A percentile compares a stretch with the other conserved stretches of the same genome.
phyloP scores from a whole-genome alignment of 2,329 filamentous ascomycete species.

The Tolypocladium album region DNA sequence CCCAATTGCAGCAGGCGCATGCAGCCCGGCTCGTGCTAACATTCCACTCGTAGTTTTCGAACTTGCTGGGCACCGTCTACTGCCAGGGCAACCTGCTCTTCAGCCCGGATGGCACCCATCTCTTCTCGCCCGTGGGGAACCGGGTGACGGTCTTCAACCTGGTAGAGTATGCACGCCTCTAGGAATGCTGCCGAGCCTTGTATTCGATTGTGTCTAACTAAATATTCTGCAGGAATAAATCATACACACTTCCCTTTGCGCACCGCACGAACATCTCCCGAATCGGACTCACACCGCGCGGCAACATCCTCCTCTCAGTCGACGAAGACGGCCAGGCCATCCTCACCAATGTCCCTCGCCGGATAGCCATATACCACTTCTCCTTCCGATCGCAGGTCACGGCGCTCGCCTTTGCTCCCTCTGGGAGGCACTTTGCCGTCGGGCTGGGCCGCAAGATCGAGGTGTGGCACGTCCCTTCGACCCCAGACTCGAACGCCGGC shows the following conservation, averaged over 20 bases:
- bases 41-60: conserved; percentile 66
- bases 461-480: conserved; percentile 92
- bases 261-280: conserved; percentile 89
- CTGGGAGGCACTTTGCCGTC: conserved; percentile 82
- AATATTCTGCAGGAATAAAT: conserved; percentile 57
- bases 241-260: conserved; percentile 76
- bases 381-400: conserved; percentile 81
- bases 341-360: conserved; percentile 77
- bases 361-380: conserved; percentile 86
- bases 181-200: background rate
- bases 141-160: conserved; percentile 92
- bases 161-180: conserved; percentile 57
- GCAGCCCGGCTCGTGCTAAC: background rate
- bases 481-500: conserved; percentile 65
- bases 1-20: background rate
- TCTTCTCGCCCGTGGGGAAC: conserved; percentile 95
- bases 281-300: conserved; percentile 78
- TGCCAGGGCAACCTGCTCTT: conserved; percentile 95
- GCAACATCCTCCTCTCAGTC: conserved; percentile 84
- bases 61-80: conserved; percentile 95
- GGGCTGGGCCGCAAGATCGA: conserved; percentile 80
- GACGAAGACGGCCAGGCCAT: conserved; percentile 94
- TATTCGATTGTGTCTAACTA: conserved; percentile 19
- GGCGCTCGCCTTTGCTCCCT: conserved; percentile 81
- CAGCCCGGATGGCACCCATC: conserved; percentile 88